Evolutionary conservation across 1,284 basidiomycete genomes (phyloP).

Genomic region (Puccinia polysora): DNA sequence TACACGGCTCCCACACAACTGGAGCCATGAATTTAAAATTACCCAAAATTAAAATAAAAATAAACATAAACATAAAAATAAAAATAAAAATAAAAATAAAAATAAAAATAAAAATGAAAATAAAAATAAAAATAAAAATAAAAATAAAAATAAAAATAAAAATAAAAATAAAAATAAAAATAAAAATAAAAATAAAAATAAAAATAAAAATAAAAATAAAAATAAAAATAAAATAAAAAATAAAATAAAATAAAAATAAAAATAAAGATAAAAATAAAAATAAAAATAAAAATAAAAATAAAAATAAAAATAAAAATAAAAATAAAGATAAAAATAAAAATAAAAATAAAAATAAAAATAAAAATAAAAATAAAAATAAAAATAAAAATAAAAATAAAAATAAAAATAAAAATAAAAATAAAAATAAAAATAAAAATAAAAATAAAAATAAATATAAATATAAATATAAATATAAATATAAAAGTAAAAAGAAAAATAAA

Average conservation of each 20-base stretch:
- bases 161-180: background rate
- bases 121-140: background rate
- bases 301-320: too few relatives aligned
- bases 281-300: too few relatives aligned
- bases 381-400: background rate
- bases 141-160: background rate
- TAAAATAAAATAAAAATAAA: background rate
- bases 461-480: background rate
- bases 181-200: background rate
- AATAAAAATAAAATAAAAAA: background rate
- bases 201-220: background rate
- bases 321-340: too few relatives aligned
- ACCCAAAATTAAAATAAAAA: too few relatives aligned
- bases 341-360: background rate
- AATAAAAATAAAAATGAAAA: too few relatives aligned
- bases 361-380: background rate
- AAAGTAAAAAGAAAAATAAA: too few relatives aligned
- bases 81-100: too few relatives aligned
- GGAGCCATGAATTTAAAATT: too few relatives aligned
- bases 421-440: background rate
- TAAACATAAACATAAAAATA: too few relatives aligned
- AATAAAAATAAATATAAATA: background rate
- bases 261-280: too few relatives aligned
- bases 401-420: background rate
- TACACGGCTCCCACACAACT: too few relatives aligned